A percentile compares a stretch with the other conserved stretches of the same genome.
phyloP scores from a whole-genome alignment of 2,329 filamentous ascomycete species.

The Epicoccum sorghinum region DNA sequence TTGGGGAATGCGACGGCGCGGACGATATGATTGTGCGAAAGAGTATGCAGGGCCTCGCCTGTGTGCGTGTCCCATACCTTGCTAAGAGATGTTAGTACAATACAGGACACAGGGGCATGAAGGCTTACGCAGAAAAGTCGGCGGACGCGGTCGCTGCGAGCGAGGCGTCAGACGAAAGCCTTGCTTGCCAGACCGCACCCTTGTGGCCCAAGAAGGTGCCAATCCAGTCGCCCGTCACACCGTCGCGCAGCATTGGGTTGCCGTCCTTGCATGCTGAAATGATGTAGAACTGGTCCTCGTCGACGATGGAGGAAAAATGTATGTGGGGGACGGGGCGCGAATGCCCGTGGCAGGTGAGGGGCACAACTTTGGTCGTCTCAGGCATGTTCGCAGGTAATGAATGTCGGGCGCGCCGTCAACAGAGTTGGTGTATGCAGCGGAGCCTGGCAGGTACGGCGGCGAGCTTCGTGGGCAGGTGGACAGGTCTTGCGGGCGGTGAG shows the following conservation, averaged over 20 bases:
- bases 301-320: constrained; percentile 82
- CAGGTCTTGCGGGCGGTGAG: constrained; percentile 20
- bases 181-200: constrained; percentile 95
- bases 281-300: constrained; percentile 86
- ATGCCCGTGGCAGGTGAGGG: constrained; percentile 92
- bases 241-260: constrained; percentile 97
- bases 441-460: not conserved
- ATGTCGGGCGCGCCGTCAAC: constrained; percentile 2
- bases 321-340: constrained; percentile 91
- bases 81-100: constrained; percentile 54
- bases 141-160: constrained; percentile 92
- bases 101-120: too few relatives aligned
- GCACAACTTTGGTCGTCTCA: constrained; percentile 69
- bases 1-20: constrained; percentile 84
- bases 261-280: constrained; percentile 97
- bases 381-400: constrained; percentile 31
- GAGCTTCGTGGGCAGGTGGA: not conserved
- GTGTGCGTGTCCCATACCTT: constrained; percentile 98
- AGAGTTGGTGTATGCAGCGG: not conserved
- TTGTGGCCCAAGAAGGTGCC: constrained; percentile 98
- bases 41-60: constrained; percentile 83
- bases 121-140: constrained; percentile 86
- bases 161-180: constrained; percentile 84
- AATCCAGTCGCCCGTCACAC: constrained; percentile 80
- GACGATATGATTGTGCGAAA: constrained; percentile 94